Percentiles rank a stretch among this genome's conserved stretches.
These are phyloP conservation scores for Jaapia argillacea DNA, from an alignment of 768 basidiomycete species.

Conservation along the genomic window DNA sequence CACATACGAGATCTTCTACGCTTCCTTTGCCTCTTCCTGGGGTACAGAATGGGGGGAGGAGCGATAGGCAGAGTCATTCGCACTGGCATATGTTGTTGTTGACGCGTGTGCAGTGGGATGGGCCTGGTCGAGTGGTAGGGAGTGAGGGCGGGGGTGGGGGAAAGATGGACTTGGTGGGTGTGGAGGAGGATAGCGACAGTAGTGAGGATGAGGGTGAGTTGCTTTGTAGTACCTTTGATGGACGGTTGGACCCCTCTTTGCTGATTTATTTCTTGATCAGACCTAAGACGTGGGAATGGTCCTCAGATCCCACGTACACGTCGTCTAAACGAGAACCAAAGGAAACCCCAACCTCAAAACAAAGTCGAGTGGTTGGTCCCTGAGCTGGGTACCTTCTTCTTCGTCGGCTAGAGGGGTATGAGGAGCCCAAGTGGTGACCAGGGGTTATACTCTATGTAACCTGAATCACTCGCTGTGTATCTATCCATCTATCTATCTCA, in stretches of 20 bases:
- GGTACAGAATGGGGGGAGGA: conserved; percentile 52
- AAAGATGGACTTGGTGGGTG: conserved; percentile 21
- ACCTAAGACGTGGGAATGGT: conserved; percentile 13
- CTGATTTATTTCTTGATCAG: background rate
- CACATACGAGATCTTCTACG: background rate
- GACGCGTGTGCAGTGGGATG: conserved; percentile 37
- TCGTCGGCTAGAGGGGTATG: conserved; percentile 49
- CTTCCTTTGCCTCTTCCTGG: conserved; percentile 9
- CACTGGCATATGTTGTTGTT: background rate
- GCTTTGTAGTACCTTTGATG: too few species aligned
- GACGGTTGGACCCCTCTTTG: background rate
- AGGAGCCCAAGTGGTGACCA: conserved; percentile 88
- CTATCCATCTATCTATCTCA: too few species aligned
- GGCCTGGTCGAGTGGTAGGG: too few species aligned
- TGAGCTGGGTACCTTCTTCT: conserved; percentile 67
- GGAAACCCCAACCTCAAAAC: conserved; percentile 34
- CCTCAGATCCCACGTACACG: conserved; percentile 22
- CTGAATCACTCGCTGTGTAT: too few species aligned
- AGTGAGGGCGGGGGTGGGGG: too few species aligned
- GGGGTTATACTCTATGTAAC: too few species aligned
- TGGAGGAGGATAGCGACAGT: conserved; percentile 37
- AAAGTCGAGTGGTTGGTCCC: conserved; percentile 62
- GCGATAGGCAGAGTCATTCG: conserved; percentile 15
- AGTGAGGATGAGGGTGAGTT: conserved; percentile 18
- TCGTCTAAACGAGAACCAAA: conserved; percentile 5